A percentile compares a stretch with the other conserved stretches of the same genome.
Evolutionary conservation across 352 stramenopile genomes (phyloP).

Genomic region (Pythium periplocum): DNA sequence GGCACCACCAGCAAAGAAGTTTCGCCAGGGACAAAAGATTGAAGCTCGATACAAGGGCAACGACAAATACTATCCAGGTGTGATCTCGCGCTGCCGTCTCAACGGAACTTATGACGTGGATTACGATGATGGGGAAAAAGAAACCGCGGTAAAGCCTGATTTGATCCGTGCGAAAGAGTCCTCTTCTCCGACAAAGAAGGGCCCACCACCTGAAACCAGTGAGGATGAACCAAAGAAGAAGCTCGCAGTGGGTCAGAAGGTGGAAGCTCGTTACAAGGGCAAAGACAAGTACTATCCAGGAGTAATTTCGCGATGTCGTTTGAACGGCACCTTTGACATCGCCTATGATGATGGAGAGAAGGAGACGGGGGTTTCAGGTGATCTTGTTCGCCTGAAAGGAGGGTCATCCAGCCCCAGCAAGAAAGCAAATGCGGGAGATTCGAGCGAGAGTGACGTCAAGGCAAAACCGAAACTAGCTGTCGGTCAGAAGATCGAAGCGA

Average conservation of each 20-base stretch:
- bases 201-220: too few relatives aligned
- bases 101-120: slow-evolving; percentile 73
- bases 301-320: slow-evolving; percentile 44
- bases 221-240: too few relatives aligned
- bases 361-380: slow-evolving; percentile 23
- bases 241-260: slow-evolving; percentile 2
- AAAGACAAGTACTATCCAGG: slow-evolving; percentile 63
- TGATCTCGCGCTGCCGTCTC: slow-evolving; percentile 44
- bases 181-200: slow-evolving; percentile 42
- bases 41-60: slow-evolving; percentile 44
- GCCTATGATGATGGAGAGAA: slow-evolving; percentile 57
- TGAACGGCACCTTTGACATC: slow-evolving; percentile 70
- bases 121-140: slow-evolving; percentile 54
- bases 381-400: slow-evolving; percentile 19
- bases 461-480: slow-evolving; percentile 3
- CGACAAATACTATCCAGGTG: slow-evolving; percentile 62
- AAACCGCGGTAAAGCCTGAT: slow-evolving; percentile 25
- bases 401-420: slow-evolving; percentile 18
- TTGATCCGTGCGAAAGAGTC: slow-evolving; percentile 28
- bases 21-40: slow-evolving; percentile 19
- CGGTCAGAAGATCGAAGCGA: slow-evolving; percentile 46
- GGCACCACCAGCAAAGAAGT: slow-evolving; percentile 6
- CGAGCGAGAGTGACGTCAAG: slow-evolving; percentile 10
- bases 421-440: slow-evolving; percentile 15
- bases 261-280: slow-evolving; percentile 41